Base-by-base conservation (phyloP, 805 yeast genomes). In the Schwanniomyces pseudopolymorphus region DNA sequence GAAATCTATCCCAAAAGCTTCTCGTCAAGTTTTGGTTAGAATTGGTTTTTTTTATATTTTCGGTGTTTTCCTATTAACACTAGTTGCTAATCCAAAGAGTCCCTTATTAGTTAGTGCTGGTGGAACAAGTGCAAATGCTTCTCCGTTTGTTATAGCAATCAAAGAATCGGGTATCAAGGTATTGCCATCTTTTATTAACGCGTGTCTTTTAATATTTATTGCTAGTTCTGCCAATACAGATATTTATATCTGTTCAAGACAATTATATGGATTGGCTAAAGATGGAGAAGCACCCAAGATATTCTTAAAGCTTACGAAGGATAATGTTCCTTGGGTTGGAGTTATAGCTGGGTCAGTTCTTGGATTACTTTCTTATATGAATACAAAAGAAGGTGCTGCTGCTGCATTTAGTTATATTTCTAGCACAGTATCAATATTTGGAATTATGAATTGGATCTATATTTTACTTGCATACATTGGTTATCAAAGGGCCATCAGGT, bases 81-180 rank as follows among this genome's bases (percentile, higher is more conserved):
- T 50, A 28, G 51, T 54, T 36, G 60, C 56, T 20, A 54, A 58
- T 5, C 56, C 53, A 47, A 49, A 50, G 44, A 46, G 50, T 40
- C 48, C 49, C n/a, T 40, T 36, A 26, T 51, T 56, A 46, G 39
- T 38, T 10, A 22, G 25, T 22, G 25, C 25, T 22, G 40, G 45
- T 19, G 47, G 42, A 20, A 43, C 41, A 5, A 40, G 35, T 28
- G 52, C 43, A 5, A 48, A 44, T 26, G 48, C 58, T 14, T 63
- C 68, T 5, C 68, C 68, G 22, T 63, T 61, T 47, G 66, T 63
- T 39, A 58, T 61, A 45, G 67, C 67, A 31, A 59, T 61, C 48
- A 53, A 54, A 26, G 57, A 55, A 38, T 58, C 63, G 9, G 64
- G 65, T 22, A 22, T 22, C 8, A 22, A 22, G 8, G 25, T 22